Evolutionary conservation across 2,329 filamentous ascomycete species (phyloP).

Genomic region (Curvularia sp.): DNA sequence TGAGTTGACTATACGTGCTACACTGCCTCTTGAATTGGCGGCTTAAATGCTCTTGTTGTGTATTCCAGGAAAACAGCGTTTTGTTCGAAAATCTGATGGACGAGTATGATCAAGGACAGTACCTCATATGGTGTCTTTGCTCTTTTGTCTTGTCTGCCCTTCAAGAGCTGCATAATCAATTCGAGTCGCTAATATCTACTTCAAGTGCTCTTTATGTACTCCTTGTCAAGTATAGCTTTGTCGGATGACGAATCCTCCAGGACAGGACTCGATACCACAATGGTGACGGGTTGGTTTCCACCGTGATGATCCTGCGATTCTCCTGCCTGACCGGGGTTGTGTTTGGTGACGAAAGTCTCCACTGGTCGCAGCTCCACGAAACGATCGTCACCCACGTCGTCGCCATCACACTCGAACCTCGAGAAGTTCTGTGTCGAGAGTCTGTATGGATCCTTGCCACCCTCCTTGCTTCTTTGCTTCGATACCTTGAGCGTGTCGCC

Average conservation of each 20-base stretch:
- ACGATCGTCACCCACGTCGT: background rate
- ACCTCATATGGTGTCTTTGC: background rate
- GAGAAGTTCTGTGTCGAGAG: slow-evolving; percentile 1
- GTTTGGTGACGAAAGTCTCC: background rate
- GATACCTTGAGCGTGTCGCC: background rate
- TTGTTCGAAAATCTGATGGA: background rate
- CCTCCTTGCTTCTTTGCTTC: background rate
- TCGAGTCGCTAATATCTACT: background rate
- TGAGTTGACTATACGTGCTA: background rate
- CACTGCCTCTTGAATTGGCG: background rate
- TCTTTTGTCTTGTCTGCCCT: background rate
- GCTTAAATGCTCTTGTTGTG: background rate
- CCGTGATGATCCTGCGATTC: background rate
- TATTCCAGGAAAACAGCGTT: background rate
- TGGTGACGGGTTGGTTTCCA: background rate
- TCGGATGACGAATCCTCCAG: background rate
- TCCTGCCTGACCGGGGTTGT: background rate
- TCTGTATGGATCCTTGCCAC: background rate
- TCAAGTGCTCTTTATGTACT: background rate
- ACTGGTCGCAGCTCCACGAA: background rate
- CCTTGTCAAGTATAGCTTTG: background rate
- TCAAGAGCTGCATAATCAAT: background rate
- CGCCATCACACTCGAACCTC: background rate
- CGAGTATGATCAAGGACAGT: background rate
- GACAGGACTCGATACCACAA: background rate